Conservation (phyloP, 306 rosid genomes). For the Gastrolobium villosum region DNA sequence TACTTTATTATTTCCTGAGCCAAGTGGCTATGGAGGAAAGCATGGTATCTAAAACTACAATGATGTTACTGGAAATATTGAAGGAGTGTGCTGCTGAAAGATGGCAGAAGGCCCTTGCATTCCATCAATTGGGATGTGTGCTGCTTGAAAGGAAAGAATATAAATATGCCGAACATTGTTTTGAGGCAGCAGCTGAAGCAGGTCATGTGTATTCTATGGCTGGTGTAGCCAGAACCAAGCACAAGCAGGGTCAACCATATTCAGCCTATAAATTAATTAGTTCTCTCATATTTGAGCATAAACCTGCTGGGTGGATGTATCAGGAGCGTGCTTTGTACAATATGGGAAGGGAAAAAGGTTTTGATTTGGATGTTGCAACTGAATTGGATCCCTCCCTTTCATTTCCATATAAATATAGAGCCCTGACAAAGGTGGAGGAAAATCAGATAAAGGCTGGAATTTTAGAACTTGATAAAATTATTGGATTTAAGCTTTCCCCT, state of each 20-base stretch:
- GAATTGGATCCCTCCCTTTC: slow-evolving; percentile 74
- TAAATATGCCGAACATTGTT: slow-evolving; percentile 56
- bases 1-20: slow-evolving; percentile 74
- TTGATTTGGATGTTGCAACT: slow-evolving; percentile 75
- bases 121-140: slow-evolving; percentile 78
- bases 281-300: slow-evolving; percentile 67
- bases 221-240: slow-evolving; percentile 74
- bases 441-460: slow-evolving; percentile 67
- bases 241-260: slow-evolving; percentile 70
- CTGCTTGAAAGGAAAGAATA: slow-evolving; percentile 70
- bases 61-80: slow-evolving; percentile 73
- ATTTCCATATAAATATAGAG: slow-evolving; percentile 72
- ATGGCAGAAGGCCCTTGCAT: slow-evolving; percentile 76
- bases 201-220: slow-evolving; percentile 78
- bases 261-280: slow-evolving; percentile 72
- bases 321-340: slow-evolving; percentile 77
- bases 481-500: slow-evolving; percentile 71
- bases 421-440: slow-evolving; percentile 65
- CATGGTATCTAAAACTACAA: slow-evolving; percentile 64
- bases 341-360: slow-evolving; percentile 65
- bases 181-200: slow-evolving; percentile 67
- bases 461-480: slow-evolving; percentile 66
- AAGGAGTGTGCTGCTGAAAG: slow-evolving; percentile 61
- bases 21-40: slow-evolving; percentile 81
- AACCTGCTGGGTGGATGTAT: slow-evolving; percentile 87